Evolutionary conservation across 306 rosid genomes (phyloP).

Genomic region (Rosa persica): DNA sequence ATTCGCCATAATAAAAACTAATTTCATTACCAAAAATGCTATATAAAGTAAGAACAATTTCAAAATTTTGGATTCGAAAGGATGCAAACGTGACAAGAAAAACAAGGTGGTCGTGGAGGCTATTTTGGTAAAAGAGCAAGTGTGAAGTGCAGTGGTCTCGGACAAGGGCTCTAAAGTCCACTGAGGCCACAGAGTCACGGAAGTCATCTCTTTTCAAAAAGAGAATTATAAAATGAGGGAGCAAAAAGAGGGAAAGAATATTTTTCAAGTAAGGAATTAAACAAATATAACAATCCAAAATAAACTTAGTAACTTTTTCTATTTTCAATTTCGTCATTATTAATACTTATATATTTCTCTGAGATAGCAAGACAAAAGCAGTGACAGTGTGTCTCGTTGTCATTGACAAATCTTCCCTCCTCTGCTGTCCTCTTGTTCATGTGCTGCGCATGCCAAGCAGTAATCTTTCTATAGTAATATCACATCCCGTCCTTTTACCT

Average conservation of each 20-base stretch:
- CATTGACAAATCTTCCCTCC: slow-evolving; percentile 7
- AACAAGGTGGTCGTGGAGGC: neutral
- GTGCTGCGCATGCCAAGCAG: neutral
- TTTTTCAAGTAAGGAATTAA: neutral
- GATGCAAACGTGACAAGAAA: neutral
- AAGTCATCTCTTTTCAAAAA: slow-evolving; percentile 10
- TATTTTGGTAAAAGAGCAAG: slow-evolving; percentile 22
- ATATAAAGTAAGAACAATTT: neutral
- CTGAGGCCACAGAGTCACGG: slow-evolving; percentile 20
- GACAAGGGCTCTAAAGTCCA: slow-evolving; percentile 40
- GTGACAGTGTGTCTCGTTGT: neutral
- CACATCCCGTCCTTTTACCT: neutral
- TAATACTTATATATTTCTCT: neutral
- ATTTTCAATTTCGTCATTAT: neutral
- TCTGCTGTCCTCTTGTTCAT: neutral
- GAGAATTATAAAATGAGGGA: neutral
- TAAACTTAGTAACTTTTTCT: neutral
- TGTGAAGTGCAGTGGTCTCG: slow-evolving; percentile 27
- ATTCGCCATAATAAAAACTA: too few species aligned
- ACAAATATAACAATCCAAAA: neutral
- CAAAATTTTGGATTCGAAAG: neutral
- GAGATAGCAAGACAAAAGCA: neutral
- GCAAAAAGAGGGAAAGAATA: neutral
- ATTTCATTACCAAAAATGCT: neutral
- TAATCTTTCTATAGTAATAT: neutral